Evolutionary conservation across 768 basidiomycete genomes (phyloP).

Genomic region (Chalciporus chontae): DNA sequence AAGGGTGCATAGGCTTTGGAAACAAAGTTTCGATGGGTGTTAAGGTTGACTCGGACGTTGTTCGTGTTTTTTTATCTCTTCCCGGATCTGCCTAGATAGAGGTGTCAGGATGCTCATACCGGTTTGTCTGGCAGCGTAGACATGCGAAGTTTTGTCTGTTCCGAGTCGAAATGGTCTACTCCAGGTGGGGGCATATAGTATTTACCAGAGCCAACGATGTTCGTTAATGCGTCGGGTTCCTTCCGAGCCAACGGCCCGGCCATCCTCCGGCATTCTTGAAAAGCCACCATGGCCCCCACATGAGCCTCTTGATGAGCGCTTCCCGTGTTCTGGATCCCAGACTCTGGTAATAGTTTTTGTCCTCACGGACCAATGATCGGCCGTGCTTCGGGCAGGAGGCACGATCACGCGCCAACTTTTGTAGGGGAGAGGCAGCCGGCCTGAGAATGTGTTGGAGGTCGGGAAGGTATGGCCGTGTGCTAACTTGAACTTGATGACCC

Average conservation of each 20-base stretch:
- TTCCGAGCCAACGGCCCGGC: not conserved
- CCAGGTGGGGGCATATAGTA: not conserved
- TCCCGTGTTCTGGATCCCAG: too few relatives aligned
- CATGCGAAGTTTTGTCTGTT: not conserved
- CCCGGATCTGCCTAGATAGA: not conserved
- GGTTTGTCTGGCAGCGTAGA: not conserved
- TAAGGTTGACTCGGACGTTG: not conserved
- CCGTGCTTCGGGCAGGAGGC: not conserved
- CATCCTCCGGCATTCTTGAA: too few relatives aligned
- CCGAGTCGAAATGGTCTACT: not conserved
- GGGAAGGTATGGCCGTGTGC: not conserved
- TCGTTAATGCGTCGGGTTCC: not conserved
- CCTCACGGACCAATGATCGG: not conserved
- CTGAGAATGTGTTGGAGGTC: conserved; percentile 4
- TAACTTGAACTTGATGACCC: not conserved
- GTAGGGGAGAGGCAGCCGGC: not conserved
- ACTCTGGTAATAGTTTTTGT: not conserved
- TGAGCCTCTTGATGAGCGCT: too few relatives aligned
- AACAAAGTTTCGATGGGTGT: not conserved
- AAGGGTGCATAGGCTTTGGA: not conserved
- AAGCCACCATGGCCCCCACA: not conserved
- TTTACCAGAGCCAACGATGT: too few relatives aligned
- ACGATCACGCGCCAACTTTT: not conserved
- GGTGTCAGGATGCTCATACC: not conserved
- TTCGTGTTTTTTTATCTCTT: not conserved